Evolutionary conservation across 2,329 filamentous ascomycete species (phyloP).

Genomic region (Colletotrichum eremochloae): DNA sequence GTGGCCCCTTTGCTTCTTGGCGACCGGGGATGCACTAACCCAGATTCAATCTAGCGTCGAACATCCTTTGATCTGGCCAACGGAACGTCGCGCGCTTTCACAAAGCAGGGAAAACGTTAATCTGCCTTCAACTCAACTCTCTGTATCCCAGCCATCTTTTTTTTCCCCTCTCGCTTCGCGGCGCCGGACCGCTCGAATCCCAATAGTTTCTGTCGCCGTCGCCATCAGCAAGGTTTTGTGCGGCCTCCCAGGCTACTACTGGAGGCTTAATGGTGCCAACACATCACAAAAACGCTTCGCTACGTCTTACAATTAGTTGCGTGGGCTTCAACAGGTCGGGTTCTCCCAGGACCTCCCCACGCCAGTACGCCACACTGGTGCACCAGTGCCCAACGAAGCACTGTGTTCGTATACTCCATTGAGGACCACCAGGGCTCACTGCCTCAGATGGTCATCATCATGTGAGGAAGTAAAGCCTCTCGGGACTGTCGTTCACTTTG

Average conservation of each 20-base stretch:
- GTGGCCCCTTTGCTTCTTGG: slow-evolving; percentile 24
- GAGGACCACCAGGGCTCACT: background rate
- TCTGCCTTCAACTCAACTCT: slow-evolving; percentile 15
- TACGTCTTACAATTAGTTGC: background rate
- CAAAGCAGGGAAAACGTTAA: slow-evolving; percentile 38
- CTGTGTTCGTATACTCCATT: background rate
- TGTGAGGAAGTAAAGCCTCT: background rate
- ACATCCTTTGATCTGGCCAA: slow-evolving; percentile 29
- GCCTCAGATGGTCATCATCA: background rate
- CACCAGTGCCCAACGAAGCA: slow-evolving; percentile 6
- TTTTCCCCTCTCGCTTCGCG: slow-evolving; percentile 44
- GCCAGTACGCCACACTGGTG: slow-evolving; percentile 10
- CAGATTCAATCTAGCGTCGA: slow-evolving; percentile 6
- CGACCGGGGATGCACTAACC: slow-evolving; percentile 19
- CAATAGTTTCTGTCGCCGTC: slow-evolving; percentile 9
- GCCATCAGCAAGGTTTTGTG: slow-evolving; percentile 23
- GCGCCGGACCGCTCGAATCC: background rate
- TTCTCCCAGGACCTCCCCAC: background rate
- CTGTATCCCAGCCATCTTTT: slow-evolving; percentile 46
- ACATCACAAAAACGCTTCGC: slow-evolving; percentile 12
- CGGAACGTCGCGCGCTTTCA: slow-evolving; percentile 33
- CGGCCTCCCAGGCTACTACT: background rate
- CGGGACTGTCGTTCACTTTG: background rate
- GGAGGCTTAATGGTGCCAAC: slow-evolving; percentile 43
- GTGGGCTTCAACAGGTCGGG: background rate